phyloP scores from a whole-genome alignment of 2,329 filamentous ascomycete genomes.

The Neofusicoccum cordaticola region DNA sequence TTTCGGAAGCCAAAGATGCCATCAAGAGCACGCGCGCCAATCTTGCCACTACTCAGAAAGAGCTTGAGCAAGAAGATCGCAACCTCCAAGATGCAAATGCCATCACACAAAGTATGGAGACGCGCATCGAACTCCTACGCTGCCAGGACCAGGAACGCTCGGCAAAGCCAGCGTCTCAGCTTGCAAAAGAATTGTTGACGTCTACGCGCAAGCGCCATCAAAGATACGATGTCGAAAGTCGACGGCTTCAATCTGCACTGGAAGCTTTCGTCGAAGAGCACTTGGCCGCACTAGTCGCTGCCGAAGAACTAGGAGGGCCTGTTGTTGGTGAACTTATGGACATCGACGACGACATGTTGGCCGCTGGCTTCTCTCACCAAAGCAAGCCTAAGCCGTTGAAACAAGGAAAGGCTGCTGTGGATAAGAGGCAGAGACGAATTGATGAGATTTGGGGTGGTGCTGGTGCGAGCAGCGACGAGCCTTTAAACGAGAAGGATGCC shows the following conservation, averaged over 20 bases:
- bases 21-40: slow-evolving; percentile 46
- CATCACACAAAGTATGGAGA: slow-evolving; percentile 49
- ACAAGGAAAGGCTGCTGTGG: slow-evolving; percentile 26
- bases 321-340: slow-evolving; percentile 73
- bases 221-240: slow-evolving; percentile 60
- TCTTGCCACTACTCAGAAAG: slow-evolving; percentile 37
- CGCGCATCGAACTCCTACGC: slow-evolving; percentile 59
- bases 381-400: slow-evolving; percentile 46
- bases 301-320: slow-evolving; percentile 79
- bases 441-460: slow-evolving; percentile 48
- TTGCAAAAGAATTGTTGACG: slow-evolving; percentile 61
- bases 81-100: slow-evolving; percentile 48
- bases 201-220: slow-evolving; percentile 60
- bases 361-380: slow-evolving; percentile 53
- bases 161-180: slow-evolving; percentile 59
- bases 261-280: slow-evolving; percentile 68
- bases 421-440: slow-evolving; percentile 48
- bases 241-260: slow-evolving; percentile 61
- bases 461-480: slow-evolving; percentile 18
- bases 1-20: slow-evolving; percentile 62
- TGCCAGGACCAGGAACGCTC: slow-evolving; percentile 56
- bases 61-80: slow-evolving; percentile 45
- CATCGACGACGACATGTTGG: slow-evolving; percentile 55
- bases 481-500: slow-evolving; percentile 45
- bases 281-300: slow-evolving; percentile 73